Percentiles rank a stretch among this genome's conserved stretches.
These are phyloP conservation scores for Eruca vesicaria DNA, from an alignment of 441 rosid genomes.

Conservation along the genomic window DNA sequence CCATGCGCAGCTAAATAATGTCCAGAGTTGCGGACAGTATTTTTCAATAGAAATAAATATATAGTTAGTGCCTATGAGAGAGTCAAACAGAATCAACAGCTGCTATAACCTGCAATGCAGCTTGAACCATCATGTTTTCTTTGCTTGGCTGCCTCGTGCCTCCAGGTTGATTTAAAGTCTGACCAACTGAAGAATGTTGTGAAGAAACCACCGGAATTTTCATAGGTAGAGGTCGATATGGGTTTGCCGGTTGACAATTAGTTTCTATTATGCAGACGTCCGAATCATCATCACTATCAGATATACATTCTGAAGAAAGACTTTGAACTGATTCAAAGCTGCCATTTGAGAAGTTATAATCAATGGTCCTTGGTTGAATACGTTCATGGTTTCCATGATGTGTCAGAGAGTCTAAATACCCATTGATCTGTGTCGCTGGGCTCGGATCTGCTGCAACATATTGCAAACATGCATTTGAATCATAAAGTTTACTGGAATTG, in stretches of 20 bases:
- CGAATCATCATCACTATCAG: conserved; percentile 61
- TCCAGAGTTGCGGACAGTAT: background rate
- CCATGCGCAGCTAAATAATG: conserved; percentile 3
- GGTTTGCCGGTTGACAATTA: conserved; percentile 55
- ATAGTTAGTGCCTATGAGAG: background rate
- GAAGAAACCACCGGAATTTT: conserved; percentile 29
- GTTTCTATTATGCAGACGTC: conserved; percentile 83
- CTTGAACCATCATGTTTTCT: conserved; percentile 61
- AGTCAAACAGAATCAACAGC: background rate
- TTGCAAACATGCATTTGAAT: conserved; percentile 37
- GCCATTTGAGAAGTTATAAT: conserved; percentile 45
- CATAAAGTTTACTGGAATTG: conserved; percentile 27
- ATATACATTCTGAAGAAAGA: conserved; percentile 57
- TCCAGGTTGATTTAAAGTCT: conserved; percentile 38
- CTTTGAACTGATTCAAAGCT: conserved; percentile 75
- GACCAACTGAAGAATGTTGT: conserved; percentile 32
- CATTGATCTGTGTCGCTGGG: conserved; percentile 37
- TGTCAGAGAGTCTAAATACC: conserved; percentile 32
- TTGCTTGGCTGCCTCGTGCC: conserved; percentile 46
- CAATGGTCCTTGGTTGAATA: conserved; percentile 36
- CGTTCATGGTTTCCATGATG: conserved; percentile 40
- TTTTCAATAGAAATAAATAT: background rate
- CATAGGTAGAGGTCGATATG: conserved; percentile 35
- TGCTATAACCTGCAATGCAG: conserved; percentile 84
- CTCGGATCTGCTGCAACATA: conserved; percentile 32